These are phyloP conservation scores for Neofusicoccum kwambonambiense DNA, from an alignment of 2,329 filamentous ascomycete genomes.

Conservation along the genomic window DNA sequence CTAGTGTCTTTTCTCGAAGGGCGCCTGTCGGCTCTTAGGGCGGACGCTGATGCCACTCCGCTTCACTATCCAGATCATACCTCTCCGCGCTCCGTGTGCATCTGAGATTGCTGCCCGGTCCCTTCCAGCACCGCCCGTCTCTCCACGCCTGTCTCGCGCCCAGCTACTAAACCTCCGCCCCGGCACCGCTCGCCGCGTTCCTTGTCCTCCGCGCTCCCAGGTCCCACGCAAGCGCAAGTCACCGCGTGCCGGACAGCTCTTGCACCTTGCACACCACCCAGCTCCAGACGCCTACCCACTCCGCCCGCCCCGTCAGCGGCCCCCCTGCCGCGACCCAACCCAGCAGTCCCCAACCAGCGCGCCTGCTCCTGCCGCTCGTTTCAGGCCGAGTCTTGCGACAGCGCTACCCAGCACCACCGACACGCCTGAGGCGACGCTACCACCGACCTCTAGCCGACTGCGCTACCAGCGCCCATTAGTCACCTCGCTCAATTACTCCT, in stretches of 20 bases:
- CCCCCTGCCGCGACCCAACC: conserved; percentile 17
- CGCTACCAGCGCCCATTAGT: conserved; percentile 16
- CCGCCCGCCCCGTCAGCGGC: conserved; percentile 2
- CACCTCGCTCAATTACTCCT: conserved; percentile 3
- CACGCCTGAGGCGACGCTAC: conserved; percentile 17
- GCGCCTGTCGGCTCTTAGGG: conserved; percentile 14
- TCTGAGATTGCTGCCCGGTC: conserved; percentile 16
- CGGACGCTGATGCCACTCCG: conserved; percentile 16
- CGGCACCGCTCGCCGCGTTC: conserved; percentile 12
- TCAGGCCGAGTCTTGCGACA: conserved; percentile 19
- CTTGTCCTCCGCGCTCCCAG: conserved; percentile 6
- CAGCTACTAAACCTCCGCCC: conserved; percentile 13
- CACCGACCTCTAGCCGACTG: conserved; percentile 19
- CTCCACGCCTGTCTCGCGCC: conserved; percentile 2
- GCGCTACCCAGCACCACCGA: conserved; percentile 17
- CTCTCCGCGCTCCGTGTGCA: conserved; percentile 16
- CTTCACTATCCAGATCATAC: conserved; percentile 13
- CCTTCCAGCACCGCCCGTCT: conserved; percentile 11
- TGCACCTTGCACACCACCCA: conserved; percentile 12
- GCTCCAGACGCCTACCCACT: background rate
- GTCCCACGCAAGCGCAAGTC: background rate
- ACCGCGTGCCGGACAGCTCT: background rate
- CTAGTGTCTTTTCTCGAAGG: conserved; percentile 12
- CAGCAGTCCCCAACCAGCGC: background rate
- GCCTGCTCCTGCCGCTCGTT: conserved; percentile 17